Evolutionary conservation across 352 stramenopile genomes (phyloP).

Genomic region (Poterioochromonas sp.): DNA sequence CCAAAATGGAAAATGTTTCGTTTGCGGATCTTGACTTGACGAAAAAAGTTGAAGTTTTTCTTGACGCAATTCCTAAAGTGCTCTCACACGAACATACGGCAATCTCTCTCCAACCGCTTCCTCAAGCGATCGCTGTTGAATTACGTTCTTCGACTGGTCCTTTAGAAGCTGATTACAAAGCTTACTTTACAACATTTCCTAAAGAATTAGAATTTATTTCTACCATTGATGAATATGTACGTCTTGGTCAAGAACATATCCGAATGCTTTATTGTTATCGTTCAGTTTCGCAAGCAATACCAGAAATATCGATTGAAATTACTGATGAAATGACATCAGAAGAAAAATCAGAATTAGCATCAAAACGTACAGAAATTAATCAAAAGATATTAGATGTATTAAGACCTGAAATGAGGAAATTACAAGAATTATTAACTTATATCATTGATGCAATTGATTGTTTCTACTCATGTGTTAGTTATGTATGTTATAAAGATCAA

Average conservation of each 20-base stretch:
- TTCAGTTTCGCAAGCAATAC: constrained; percentile 45
- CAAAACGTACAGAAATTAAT: constrained; percentile 17
- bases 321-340: background rate
- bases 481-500: constrained; percentile 36
- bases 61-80: no score
- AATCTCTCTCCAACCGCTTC: no score
- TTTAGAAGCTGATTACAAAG: constrained; percentile 1
- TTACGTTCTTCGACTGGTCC: no score
- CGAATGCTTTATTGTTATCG: constrained; percentile 48
- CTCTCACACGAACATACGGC: no score
- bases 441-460: constrained; percentile 41
- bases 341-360: background rate
- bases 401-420: constrained; percentile 48
- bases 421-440: constrained; percentile 45
- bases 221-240: constrained; percentile 44
- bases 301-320: constrained; percentile 36
- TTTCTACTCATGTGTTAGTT: constrained; percentile 39
- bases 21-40: no score
- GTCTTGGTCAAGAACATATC: constrained; percentile 42
- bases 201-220: constrained; percentile 41
- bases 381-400: constrained; percentile 43
- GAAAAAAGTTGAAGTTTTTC: no score
- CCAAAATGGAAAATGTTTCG: no score
- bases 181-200: constrained; percentile 34
- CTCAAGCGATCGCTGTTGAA: no score